Evolutionary conservation across 306 rosid species (phyloP).

Genomic region (Vigna radiata): DNA sequence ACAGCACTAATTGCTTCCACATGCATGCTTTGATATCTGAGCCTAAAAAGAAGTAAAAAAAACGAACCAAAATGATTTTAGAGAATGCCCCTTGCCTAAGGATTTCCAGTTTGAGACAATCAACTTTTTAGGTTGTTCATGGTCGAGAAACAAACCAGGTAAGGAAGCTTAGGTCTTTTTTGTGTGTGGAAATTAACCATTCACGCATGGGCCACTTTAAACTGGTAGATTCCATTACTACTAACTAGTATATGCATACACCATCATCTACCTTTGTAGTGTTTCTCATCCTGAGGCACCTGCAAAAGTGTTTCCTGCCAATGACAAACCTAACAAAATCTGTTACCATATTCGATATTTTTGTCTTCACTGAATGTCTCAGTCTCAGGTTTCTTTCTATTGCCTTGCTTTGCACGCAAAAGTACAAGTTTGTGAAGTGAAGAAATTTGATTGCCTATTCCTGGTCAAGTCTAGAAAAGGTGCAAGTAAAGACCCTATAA

Average conservation of each 20-base stretch:
- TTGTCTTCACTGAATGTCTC: slow-evolving; percentile 11
- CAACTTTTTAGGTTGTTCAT: slow-evolving; percentile 45
- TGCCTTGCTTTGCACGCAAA: slow-evolving; percentile 56
- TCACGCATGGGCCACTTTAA: slow-evolving; percentile 33
- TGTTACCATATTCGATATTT: slow-evolving; percentile 23
- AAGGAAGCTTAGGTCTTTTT: background rate
- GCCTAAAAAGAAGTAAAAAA: slow-evolving; percentile 50
- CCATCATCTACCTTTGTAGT: background rate
- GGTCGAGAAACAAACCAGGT: slow-evolving; percentile 38
- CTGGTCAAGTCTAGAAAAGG: slow-evolving; percentile 42
- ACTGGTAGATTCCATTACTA: slow-evolving; percentile 37
- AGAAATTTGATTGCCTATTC: slow-evolving; percentile 45
- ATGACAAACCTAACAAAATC: slow-evolving; percentile 38
- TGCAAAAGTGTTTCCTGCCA: slow-evolving; percentile 40
- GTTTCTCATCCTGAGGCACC: slow-evolving; percentile 49
- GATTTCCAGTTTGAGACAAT: slow-evolving; percentile 44
- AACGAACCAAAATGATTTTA: no score
- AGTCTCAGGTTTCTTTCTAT: background rate
- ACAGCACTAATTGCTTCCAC: slow-evolving; percentile 64
- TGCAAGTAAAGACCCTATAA: background rate
- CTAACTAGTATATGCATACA: slow-evolving; percentile 10
- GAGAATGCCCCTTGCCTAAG: slow-evolving; percentile 41
- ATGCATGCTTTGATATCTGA: slow-evolving; percentile 57
- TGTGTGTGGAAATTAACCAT: slow-evolving; percentile 28
- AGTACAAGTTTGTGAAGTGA: slow-evolving; percentile 40